Evolutionary conservation across 371 early-diverging fungal genomes (phyloP), one percentile per base, ranked within the genome.

Genomic region (Globomyces sp.): DNA sequence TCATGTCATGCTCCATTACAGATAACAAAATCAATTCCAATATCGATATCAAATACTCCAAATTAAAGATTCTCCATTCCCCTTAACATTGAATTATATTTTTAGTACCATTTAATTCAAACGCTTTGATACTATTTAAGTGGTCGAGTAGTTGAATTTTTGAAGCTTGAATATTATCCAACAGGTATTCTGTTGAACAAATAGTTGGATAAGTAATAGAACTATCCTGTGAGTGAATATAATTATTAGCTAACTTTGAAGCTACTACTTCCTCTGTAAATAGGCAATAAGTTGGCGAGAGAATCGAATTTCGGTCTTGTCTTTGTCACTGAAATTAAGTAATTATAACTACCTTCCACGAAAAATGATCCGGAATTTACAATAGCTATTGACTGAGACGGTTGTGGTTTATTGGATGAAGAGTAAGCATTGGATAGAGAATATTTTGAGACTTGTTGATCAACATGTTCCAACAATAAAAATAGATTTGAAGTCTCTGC

Each of bases 401-500:
- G 39, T 4, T 39, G 39, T 6, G 34, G 55, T 39, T 55, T 55
- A 36, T 55, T 55, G 36, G 40, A 5, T 2, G 55, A 55, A 9
- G 6, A 8, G 55, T 55, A 55, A 9, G 55, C 55, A 55, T 39
- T 55, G 6, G 55, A 55, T 6, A 55, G 55, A 55, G 36, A 36
- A 1, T 2, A 11, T 13, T 51, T 34, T 39, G 24, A 5, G 6
- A 39, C 40, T 36, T 39, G 8, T 40, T 39, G 34, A 6, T 55
- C n/a, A 9, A 39, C 55, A 36, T 1, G 0, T 39, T 24, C 37
- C 40, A 68, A 9, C 37, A 85, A 58, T 1, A 87, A 47, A 11
- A 82, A 58, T 1, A 84, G 79, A 62, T 87, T 87, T 36, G 87
- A 87, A 40, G 80, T 81, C 55, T 82, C 74, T 40, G 80, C 85